Percentiles rank a stretch among this genome's conserved stretches.
phyloP scores from a whole-genome alignment of 2,329 filamentous ascomycete species.

The Bipolaris victoriae region DNA sequence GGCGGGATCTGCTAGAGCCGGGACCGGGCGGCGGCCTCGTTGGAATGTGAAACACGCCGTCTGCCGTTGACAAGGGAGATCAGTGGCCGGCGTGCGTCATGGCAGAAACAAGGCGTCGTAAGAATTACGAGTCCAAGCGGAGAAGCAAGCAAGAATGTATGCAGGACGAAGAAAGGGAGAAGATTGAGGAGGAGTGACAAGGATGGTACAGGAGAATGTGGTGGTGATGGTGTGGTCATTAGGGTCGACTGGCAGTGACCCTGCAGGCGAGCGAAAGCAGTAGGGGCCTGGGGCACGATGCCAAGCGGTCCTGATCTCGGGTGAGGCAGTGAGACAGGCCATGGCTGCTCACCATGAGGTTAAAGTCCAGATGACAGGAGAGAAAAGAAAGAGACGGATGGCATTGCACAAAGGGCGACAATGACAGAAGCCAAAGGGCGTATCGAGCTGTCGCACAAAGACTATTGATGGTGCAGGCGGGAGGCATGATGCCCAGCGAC shows the following conservation, averaged over 20 bases:
- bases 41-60: constrained; percentile 35
- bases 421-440: background rate
- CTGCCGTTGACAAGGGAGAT: constrained; percentile 23
- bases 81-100: constrained; percentile 28
- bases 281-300: constrained; percentile 28
- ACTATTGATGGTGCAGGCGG: constrained; percentile 12
- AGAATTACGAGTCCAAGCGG: background rate
- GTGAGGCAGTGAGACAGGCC: constrained; percentile 13
- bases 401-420: background rate
- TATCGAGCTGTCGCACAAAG: constrained; percentile 7
- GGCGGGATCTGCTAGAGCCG: constrained; percentile 7
- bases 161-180: background rate
- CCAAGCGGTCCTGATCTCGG: constrained; percentile 43
- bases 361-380: background rate
- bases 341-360: no score
- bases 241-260: background rate
- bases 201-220: background rate
- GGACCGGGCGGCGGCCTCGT: constrained; percentile 23
- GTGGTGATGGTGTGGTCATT: background rate
- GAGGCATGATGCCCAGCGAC: constrained; percentile 38
- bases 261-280: constrained; percentile 10
- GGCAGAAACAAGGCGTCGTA: constrained; percentile 7
- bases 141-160: background rate
- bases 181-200: background rate
- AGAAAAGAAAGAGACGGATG: background rate